A percentile compares a stretch with the other conserved stretches of the same genome.
Evolutionary conservation across 2,329 filamentous ascomycete genomes (phyloP).

Genomic region (Akanthomyces uredinophilus): DNA sequence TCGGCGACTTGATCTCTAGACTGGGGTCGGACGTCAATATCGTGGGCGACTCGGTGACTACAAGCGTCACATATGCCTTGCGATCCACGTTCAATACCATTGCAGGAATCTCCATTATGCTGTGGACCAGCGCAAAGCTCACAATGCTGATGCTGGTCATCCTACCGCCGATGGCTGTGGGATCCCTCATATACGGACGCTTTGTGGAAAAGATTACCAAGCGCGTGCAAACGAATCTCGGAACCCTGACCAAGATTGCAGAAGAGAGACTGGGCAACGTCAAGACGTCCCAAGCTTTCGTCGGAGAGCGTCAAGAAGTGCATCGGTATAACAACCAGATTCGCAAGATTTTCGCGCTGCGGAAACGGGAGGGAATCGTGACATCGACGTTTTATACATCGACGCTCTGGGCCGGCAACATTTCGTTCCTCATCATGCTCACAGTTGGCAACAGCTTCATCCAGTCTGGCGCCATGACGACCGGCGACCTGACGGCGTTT

Average conservation of each 20-base stretch:
- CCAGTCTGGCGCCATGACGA: constrained; percentile 74
- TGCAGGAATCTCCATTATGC: constrained; percentile 88
- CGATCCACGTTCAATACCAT: constrained; percentile 83
- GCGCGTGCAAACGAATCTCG: constrained; percentile 88
- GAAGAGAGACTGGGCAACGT: constrained; percentile 98
- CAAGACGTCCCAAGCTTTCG: constrained; percentile 93
- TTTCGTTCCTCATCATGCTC: constrained; percentile 88
- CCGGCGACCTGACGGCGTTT: constrained; percentile 92
- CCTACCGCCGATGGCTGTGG: constrained; percentile 84
- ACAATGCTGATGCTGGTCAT: constrained; percentile 81
- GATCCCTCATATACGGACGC: constrained; percentile 87
- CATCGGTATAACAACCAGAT: constrained; percentile 87
- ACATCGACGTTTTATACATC: constrained; percentile 84
- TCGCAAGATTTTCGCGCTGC: constrained; percentile 84
- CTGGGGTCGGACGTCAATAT: constrained; percentile 95
- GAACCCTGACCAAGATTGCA: constrained; percentile 90
- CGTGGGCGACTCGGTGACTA: constrained; percentile 96
- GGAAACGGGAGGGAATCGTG: constrained; percentile 79
- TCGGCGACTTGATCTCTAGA: constrained; percentile 92
- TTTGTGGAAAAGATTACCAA: constrained; percentile 84
- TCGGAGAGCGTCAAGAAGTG: constrained; percentile 86
- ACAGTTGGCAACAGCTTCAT: constrained; percentile 90
- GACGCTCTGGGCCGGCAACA: constrained; percentile 89
- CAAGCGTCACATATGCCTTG: constrained; percentile 92
- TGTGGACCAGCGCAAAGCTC: constrained; percentile 88